Evolutionary conservation across 164 flowering plant species (phyloP).

Genomic region (Paratinospora sagittata): DNA sequence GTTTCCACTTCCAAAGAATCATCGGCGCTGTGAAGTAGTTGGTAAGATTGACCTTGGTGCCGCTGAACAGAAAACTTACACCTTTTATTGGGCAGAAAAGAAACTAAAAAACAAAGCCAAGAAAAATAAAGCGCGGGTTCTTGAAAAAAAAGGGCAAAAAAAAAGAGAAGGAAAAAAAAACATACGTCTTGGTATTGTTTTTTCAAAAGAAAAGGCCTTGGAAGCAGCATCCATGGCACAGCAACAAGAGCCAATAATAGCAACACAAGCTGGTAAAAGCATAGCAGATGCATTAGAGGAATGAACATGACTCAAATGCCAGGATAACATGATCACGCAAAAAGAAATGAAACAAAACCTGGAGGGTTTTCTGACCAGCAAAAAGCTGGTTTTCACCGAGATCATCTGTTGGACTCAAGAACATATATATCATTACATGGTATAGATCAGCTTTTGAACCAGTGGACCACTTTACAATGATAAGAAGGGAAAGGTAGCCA

Average conservation of each 20-base stretch:
- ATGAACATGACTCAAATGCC: background rate
- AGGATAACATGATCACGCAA: background rate
- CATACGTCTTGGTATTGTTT: conserved; percentile 70
- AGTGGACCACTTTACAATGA: conserved; percentile 83
- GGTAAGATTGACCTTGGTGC: conserved; percentile 75
- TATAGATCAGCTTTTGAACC: conserved; percentile 95
- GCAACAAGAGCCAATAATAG: conserved; percentile 70
- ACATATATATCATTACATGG: conserved; percentile 96
- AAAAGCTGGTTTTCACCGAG: conserved; percentile 97
- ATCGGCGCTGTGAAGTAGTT: conserved; percentile 50
- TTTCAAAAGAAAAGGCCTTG: conserved; percentile 92
- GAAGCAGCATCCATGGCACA: conserved; percentile 98
- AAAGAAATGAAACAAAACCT: conserved; percentile 42
- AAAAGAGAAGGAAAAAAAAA: background rate
- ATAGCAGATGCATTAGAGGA: conserved; percentile 11
- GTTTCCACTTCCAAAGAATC: conserved; percentile 56
- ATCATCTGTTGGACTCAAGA: conserved; percentile 94
- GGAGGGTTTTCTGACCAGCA: conserved; percentile 65
- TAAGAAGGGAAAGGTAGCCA: conserved; percentile 88
- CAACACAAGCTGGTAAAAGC: conserved; percentile 52
- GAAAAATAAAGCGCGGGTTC: background rate
- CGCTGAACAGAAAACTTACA: conserved; percentile 46
- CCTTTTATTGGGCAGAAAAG: background rate
- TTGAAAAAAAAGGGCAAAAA: background rate
- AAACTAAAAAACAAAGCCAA: background rate